Evolutionary conservation across 441 rosid species (phyloP).

Genomic region (Euphorbia schlechtendalii): DNA sequence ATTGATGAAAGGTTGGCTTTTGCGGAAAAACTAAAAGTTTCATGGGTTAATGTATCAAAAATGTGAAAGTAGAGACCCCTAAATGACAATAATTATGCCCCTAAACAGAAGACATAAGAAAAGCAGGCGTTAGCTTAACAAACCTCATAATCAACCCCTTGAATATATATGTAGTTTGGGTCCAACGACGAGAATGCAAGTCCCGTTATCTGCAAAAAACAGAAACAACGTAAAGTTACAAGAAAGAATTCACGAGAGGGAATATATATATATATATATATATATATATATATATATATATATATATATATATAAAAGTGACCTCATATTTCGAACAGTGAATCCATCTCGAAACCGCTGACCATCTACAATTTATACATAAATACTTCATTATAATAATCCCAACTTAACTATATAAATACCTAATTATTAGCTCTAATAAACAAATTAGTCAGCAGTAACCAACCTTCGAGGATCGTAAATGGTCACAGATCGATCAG

Average conservation of each 20-base stretch:
- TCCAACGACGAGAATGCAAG: constrained; percentile 51
- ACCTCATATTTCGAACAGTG: constrained; percentile 76
- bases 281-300: too few relatives aligned
- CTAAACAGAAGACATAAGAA: too few relatives aligned
- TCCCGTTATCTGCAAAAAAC: constrained; percentile 40
- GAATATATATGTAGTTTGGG: constrained; percentile 47
- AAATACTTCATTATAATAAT: background rate
- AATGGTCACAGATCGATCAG: constrained; percentile 58
- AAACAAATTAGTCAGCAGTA: constrained; percentile 7
- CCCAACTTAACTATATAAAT: background rate
- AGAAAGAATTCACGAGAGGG: too few relatives aligned
- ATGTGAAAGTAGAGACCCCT: too few relatives aligned
- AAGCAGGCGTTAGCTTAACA: too few relatives aligned
- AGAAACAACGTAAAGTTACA: background rate
- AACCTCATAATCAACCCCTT: constrained; percentile 75
- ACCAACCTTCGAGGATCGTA: constrained; percentile 75
- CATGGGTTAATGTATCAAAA: too few relatives aligned
- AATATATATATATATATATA: too few relatives aligned
- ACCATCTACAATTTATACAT: constrained; percentile 34
- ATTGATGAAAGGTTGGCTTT: too few relatives aligned
- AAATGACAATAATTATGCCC: too few relatives aligned
- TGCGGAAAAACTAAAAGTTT: too few relatives aligned
- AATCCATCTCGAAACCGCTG: constrained; percentile 43
- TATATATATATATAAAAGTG: too few relatives aligned
- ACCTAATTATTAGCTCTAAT: background rate